phyloP scores from a whole-genome alignment of 257 asterid species.

The Nicotiana benthamiana region DNA sequence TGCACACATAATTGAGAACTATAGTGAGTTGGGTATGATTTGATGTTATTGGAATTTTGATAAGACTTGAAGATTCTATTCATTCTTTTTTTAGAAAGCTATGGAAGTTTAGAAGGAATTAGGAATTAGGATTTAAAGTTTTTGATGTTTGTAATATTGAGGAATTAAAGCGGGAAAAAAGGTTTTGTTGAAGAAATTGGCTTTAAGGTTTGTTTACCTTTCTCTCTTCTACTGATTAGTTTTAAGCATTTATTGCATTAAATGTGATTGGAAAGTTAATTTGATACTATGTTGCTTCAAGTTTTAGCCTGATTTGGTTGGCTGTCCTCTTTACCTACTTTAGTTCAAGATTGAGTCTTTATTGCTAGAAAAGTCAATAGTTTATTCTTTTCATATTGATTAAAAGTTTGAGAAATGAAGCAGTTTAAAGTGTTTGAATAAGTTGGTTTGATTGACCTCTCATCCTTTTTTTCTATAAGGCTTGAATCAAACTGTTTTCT shows the following conservation, averaged over 20 bases:
- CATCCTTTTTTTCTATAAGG: background rate
- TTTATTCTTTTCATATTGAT: background rate
- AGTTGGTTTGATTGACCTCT: background rate
- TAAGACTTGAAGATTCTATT: background rate
- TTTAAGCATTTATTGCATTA: background rate
- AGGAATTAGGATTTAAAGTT: background rate
- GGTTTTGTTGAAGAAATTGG: background rate
- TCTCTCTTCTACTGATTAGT: background rate
- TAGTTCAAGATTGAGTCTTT: background rate
- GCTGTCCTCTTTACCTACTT: background rate
- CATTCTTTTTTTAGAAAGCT: background rate
- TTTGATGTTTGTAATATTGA: background rate
- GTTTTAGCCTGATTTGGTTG: background rate
- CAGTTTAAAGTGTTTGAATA: background rate
- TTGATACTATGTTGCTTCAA: background rate
- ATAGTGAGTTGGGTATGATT: background rate
- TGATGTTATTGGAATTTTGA: background rate
- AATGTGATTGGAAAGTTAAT: background rate
- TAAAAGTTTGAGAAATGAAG: background rate
- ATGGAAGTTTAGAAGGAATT: background rate
- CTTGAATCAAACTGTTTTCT: background rate
- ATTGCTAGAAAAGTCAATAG: background rate
- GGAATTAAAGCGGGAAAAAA: background rate
- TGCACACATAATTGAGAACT: background rate
- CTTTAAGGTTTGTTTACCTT: constrained; percentile 5